Base-by-base conservation (phyloP, 805 yeast genomes). In the Myxozyma mucilagina region DNA sequence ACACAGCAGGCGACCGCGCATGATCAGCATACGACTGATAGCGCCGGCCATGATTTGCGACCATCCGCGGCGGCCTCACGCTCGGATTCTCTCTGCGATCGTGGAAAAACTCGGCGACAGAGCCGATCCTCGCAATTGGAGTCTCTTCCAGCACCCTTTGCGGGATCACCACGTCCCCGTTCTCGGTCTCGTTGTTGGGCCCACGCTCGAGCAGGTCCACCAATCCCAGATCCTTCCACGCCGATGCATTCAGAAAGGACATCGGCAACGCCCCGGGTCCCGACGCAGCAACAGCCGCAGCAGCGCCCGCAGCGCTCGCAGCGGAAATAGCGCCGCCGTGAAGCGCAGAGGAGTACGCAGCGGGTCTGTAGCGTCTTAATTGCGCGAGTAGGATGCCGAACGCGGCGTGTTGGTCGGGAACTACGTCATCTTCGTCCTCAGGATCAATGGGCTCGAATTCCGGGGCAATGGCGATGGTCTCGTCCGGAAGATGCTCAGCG, bases 351-450 rank as follows among this genome's bases (percentile, higher is more conserved):
- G 67, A 57, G 41, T 62, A 61, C 16, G 65, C 56, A 4, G 65
- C 65, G 2, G 65, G 65, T 24, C 65, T 29, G 41, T 61, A 63
- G 34, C 67, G n/a, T 3, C 60, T 47, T n/a, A 63, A 47, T 24
- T 65, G 68, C 16, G 69, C 54, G 14, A 61, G 60, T 32, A 64
- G 32, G 41, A 66, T 66, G 34, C 65, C 67, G 18, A 63, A 61
- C 16, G 68, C 66, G 29, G 69, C 69, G 38, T 66, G 67, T 29
- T 66, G 68, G 47, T 66, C 69, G 8, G 69, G 69, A 16, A 66
- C 68, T 1, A 66, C 65, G 52, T 63, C 69, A 41, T 66, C 69
- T 54, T 66, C 69, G 41, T 66, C 69, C 38, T 66, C 69, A 32
- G 64, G 68, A 52, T 61, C 63, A 49, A 63, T 63, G 13, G 69